A percentile compares a stretch with the other conserved stretches of the same genome.
phyloP scores from a whole-genome alignment of 345 rosid genomes.

The Syzygium jambos region DNA sequence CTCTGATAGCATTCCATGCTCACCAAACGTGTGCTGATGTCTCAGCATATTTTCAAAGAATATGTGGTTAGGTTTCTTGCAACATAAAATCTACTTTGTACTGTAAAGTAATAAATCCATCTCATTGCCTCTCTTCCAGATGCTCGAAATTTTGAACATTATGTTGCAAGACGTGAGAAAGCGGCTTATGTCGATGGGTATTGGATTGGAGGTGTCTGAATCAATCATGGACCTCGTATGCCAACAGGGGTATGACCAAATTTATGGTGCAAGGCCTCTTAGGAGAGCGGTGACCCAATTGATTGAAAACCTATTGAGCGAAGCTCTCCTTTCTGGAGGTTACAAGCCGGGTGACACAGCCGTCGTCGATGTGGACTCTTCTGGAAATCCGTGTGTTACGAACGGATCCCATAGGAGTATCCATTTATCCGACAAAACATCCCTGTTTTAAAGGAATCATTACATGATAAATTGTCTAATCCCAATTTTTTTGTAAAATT shows the following conservation, averaged over 20 bases:
- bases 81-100: not conserved
- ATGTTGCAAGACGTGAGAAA: constrained; percentile 85
- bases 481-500: not conserved
- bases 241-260: constrained; percentile 71
- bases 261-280: constrained; percentile 82
- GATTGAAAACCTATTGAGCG: constrained; percentile 78
- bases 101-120: not conserved
- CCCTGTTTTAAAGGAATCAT: constrained; percentile 9
- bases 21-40: not conserved
- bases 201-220: constrained; percentile 78
- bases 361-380: constrained; percentile 58
- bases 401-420: constrained; percentile 33
- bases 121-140: constrained; percentile 26
- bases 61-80: not conserved
- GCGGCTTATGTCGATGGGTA: constrained; percentile 68
- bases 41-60: not conserved
- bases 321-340: constrained; percentile 66
- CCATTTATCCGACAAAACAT: constrained; percentile 48
- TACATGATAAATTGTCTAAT: not conserved
- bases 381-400: constrained; percentile 59
- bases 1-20: not conserved
- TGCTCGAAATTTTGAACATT: constrained; percentile 64
- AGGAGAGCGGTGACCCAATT: constrained; percentile 73
- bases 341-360: constrained; percentile 81
- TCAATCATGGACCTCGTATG: constrained; percentile 68